Conservation (phyloP, 768 basidiomycete species). For the Panaeolus papilionaceus region DNA sequence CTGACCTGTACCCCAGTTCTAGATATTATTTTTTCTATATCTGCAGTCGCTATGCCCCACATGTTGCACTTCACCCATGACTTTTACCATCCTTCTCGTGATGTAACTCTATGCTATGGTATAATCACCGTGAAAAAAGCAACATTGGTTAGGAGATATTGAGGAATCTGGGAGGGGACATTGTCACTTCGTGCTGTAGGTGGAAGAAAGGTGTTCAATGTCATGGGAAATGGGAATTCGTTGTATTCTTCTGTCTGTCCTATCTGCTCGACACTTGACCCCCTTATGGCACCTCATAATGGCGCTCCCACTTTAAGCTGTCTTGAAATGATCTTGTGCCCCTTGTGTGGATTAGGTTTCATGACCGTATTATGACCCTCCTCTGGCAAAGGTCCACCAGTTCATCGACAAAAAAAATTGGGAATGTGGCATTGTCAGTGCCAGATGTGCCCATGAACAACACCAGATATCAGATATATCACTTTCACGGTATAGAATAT, state of each 20-base stretch:
- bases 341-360: too few relatives aligned
- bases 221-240: slow-evolving; percentile 6
- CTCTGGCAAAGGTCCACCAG: too few relatives aligned
- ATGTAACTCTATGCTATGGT: slow-evolving; percentile 15
- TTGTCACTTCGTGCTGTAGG: background rate
- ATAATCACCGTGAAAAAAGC: slow-evolving; percentile 14
- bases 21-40: slow-evolving; percentile 34
- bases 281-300: background rate
- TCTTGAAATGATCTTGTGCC: too few relatives aligned
- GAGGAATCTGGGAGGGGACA: background rate
- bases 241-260: background rate
- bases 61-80: slow-evolving; percentile 11
- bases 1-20: slow-evolving; percentile 38
- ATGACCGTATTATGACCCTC: too few relatives aligned
- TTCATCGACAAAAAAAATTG: too few relatives aligned
- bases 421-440: too few relatives aligned
- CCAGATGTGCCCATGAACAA: too few relatives aligned
- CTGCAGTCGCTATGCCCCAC: slow-evolving; percentile 11
- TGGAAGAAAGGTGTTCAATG: slow-evolving; percentile 3
- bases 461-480: too few relatives aligned
- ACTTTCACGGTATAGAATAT: too few relatives aligned
- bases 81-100: slow-evolving; percentile 4
- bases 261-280: background rate
- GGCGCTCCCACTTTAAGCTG: too few relatives aligned
- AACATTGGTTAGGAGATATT: slow-evolving; percentile 8